Conservation (phyloP, 371 early-diverging fungal species). For the Mortierella sp. region DNA sequence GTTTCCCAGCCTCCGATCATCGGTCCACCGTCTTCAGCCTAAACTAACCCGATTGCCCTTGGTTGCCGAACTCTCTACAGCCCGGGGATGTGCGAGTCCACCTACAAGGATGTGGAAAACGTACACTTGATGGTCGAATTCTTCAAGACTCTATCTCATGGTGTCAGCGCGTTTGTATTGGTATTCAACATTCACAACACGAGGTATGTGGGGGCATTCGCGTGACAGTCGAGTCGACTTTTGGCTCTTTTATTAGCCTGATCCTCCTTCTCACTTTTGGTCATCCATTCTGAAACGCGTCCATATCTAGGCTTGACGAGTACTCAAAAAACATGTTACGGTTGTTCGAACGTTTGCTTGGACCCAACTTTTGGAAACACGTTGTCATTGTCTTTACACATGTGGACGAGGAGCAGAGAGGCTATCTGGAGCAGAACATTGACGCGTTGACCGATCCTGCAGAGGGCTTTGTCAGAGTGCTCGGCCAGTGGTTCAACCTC, state of each 20-base stretch:
- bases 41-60: too few species aligned
- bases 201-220: slow-evolving; percentile 25
- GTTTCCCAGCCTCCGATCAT: too few species aligned
- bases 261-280: neutral
- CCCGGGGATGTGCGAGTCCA: slow-evolving; percentile 66
- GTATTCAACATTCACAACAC: slow-evolving; percentile 65
- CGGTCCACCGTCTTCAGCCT: too few species aligned
- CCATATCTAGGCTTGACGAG: slow-evolving; percentile 61
- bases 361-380: slow-evolving; percentile 71
- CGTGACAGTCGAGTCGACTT: neutral
- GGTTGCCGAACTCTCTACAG: too few species aligned
- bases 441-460: slow-evolving; percentile 62
- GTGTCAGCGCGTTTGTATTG: slow-evolving; percentile 69
- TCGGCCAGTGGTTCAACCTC: slow-evolving; percentile 55
- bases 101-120: slow-evolving; percentile 61
- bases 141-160: slow-evolving; percentile 65
- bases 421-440: slow-evolving; percentile 67
- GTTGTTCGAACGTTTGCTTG: slow-evolving; percentile 65
- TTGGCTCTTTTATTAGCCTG: neutral
- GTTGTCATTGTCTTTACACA: slow-evolving; percentile 71
- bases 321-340: slow-evolving; percentile 71
- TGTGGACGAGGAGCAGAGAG: slow-evolving; percentile 67
- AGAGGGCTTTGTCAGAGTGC: slow-evolving; percentile 62
- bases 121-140: slow-evolving; percentile 67
- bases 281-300: neutral